phyloP scores from a whole-genome alignment of 495 filamentous ascomycete species.

The Aspergillus bridgeri region DNA sequence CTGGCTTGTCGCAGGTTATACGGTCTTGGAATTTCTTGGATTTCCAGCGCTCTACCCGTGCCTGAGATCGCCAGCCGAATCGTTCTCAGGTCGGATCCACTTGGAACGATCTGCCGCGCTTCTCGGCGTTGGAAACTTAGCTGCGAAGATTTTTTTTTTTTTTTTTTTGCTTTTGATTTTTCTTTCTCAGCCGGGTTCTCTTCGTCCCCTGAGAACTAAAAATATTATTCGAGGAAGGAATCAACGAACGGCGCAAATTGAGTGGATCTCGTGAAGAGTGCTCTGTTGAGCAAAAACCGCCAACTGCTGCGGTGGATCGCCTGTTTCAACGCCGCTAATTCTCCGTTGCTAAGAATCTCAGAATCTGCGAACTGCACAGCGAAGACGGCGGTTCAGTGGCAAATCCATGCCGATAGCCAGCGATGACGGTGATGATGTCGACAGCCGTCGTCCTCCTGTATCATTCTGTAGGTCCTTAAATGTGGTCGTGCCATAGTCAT shows the following conservation, averaged over 20 bases:
- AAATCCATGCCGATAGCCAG: not conserved
- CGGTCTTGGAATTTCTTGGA: not conserved
- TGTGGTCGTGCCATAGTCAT: not conserved
- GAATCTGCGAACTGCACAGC: not conserved
- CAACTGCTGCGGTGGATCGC: not conserved
- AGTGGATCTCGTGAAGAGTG: not conserved
- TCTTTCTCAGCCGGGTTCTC: not conserved
- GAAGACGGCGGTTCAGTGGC: not conserved
- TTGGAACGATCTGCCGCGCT: not conserved
- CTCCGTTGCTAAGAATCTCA: not conserved
- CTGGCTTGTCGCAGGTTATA: not conserved
- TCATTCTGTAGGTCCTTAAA: not conserved
- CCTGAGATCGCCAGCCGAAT: constrained; percentile 1
- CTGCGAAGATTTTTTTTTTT: not conserved
- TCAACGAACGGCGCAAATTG: not conserved
- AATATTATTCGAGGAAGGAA: not conserved
- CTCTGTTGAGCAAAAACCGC: not conserved
- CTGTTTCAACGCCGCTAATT: not conserved
- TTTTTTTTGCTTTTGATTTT: not conserved
- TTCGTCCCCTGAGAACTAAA: not conserved
- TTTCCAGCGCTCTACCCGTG: not conserved
- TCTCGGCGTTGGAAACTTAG: not conserved
- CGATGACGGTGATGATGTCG: not conserved
- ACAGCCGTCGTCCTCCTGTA: not conserved
- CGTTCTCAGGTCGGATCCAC: constrained; percentile 1